phyloP scores from a whole-genome alignment of 495 filamentous ascomycete genomes.

The Ramalina peruviana region DNA sequence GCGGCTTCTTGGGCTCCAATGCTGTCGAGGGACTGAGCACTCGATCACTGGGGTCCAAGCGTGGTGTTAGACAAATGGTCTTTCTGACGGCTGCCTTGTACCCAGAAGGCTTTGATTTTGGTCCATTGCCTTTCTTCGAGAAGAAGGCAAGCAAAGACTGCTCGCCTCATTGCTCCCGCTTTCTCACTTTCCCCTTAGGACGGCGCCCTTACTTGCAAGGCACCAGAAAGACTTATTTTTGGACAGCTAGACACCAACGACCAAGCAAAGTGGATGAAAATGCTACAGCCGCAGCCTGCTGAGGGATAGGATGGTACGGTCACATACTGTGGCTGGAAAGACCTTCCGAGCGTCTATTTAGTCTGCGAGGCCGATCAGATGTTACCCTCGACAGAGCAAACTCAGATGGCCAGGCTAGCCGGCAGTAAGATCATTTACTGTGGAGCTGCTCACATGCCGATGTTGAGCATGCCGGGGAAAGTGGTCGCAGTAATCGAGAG shows the following conservation, averaged over 20 bases:
- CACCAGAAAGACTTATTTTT: conserved; percentile 9
- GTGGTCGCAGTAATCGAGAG: conserved; percentile 15
- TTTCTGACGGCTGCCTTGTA: conserved; percentile 15
- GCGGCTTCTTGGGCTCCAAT: conserved; percentile 22
- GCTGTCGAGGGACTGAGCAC: conserved; percentile 21
- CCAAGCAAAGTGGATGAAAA: conserved; percentile 9
- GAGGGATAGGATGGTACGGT: conserved; percentile 16
- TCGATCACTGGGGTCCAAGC: not conserved
- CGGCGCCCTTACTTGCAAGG: conserved; percentile 1
- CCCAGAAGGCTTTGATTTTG: conserved; percentile 11
- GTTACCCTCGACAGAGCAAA: conserved; percentile 10
- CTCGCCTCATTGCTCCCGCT: not conserved
- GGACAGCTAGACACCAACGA: conserved; percentile 9
- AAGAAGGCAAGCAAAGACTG: not conserved
- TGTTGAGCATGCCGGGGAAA: conserved; percentile 19
- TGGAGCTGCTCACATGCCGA: conserved; percentile 19
- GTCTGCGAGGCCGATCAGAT: conserved; percentile 19
- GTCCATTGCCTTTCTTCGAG: conserved; percentile 14
- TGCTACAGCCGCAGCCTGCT: conserved; percentile 12
- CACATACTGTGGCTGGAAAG: conserved; percentile 18
- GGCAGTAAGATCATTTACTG: conserved; percentile 7
- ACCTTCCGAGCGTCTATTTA: conserved; percentile 21
- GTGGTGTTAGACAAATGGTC: conserved; percentile 18
- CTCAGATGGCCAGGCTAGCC: conserved; percentile 16
- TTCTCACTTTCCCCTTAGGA: not conserved